phyloP scores from a whole-genome alignment of 1,284 basidiomycete genomes.

The Meripilus lineatus region DNA sequence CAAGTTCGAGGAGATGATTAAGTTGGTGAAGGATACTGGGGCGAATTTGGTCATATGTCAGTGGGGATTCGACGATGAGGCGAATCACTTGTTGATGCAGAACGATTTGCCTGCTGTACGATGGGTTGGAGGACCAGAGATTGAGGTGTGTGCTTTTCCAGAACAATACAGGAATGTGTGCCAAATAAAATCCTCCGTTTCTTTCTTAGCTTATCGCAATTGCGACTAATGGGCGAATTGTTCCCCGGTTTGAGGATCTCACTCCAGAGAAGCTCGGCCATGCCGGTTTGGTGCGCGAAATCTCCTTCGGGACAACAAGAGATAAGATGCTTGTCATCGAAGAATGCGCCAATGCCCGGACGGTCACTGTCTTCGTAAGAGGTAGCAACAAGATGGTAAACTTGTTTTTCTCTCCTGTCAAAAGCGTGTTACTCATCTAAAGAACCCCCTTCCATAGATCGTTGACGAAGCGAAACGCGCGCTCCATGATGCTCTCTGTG shows the following conservation, averaged over 20 bases:
- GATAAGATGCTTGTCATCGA: constrained; percentile 99
- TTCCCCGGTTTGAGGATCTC: constrained; percentile 96
- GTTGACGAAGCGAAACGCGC: constrained; percentile 99
- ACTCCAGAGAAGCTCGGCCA: constrained; percentile 87
- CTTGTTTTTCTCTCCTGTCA: constrained; percentile 4
- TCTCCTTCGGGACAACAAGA: constrained; percentile 94
- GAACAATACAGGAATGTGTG: neutral
- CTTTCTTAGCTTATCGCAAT: constrained; percentile 85
- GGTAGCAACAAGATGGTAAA: constrained; percentile 98
- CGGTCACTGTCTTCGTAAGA: constrained; percentile 96
- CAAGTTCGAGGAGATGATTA: constrained; percentile 97
- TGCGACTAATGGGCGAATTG: constrained; percentile 97
- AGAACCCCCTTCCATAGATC: constrained; percentile 50
- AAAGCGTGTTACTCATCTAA: neutral
- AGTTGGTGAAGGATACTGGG: constrained; percentile 94
- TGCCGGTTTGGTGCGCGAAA: constrained; percentile 90
- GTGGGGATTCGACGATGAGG: constrained; percentile 99
- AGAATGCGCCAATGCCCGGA: constrained; percentile 95
- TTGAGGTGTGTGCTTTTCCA: constrained; percentile 63
- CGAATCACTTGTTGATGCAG: constrained; percentile 97
- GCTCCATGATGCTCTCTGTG: constrained; percentile 96
- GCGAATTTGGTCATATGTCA: constrained; percentile 99
- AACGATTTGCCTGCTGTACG: constrained; percentile 97
- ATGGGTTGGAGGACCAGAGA: constrained; percentile 99
- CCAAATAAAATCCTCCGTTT: constrained; percentile 5